phyloP scores from a whole-genome alignment of 371 early-diverging fungal species.

The Mucor velutinosus region DNA sequence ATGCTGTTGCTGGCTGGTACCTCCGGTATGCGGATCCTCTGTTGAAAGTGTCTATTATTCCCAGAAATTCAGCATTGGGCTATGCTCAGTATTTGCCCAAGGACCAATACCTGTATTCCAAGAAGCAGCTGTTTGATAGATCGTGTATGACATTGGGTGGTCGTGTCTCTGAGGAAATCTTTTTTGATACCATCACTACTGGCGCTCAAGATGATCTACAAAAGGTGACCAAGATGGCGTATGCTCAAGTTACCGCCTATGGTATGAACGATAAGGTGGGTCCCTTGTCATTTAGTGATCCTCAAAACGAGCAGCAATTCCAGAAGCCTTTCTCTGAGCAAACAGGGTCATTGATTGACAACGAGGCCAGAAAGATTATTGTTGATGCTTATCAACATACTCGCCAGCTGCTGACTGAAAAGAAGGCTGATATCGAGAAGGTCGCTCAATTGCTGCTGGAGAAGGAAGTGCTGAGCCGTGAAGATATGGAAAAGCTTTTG shows the following conservation, averaged over 20 bases:
- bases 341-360: slow-evolving; percentile 92
- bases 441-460: slow-evolving; percentile 88
- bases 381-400: slow-evolving; percentile 81
- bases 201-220: slow-evolving; percentile 94
- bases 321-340: slow-evolving; percentile 95
- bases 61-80: slow-evolving; percentile 93
- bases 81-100: slow-evolving; percentile 98
- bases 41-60: slow-evolving; percentile 96
- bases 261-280: slow-evolving; percentile 94
- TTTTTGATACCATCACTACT: slow-evolving; percentile 87
- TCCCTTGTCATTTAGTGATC: slow-evolving; percentile 78
- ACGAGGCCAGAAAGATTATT: slow-evolving; percentile 85
- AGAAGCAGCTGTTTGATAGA: slow-evolving; percentile 91
- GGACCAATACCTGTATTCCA: slow-evolving; percentile 93
- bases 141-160: slow-evolving; percentile 98
- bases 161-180: slow-evolving; percentile 91
- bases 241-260: slow-evolving; percentile 88
- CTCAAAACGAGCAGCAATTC: slow-evolving; percentile 70
- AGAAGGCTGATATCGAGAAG: slow-evolving; percentile 84
- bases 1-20: slow-evolving; percentile 98
- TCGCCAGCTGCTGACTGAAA: slow-evolving; percentile 72
- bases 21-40: slow-evolving; percentile 93
- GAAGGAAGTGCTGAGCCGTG: slow-evolving; percentile 94
- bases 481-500: slow-evolving; percentile 89
- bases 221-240: slow-evolving; percentile 96